phyloP scores from a whole-genome alignment of 2,329 filamentous ascomycete species.

The Colletotrichum noveboracense region DNA sequence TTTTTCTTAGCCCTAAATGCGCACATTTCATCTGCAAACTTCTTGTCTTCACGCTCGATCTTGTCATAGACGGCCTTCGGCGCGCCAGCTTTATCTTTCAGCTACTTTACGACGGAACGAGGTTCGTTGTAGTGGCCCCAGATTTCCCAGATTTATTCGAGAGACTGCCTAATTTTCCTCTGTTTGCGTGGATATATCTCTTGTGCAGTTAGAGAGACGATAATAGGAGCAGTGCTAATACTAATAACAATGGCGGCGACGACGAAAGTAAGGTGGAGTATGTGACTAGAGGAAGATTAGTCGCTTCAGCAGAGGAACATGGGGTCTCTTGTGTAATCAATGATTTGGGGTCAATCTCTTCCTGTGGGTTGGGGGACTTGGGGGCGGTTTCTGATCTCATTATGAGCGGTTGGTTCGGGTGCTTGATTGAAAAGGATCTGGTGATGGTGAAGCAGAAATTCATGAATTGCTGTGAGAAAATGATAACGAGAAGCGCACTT shows the following conservation, averaged over 20 bases:
- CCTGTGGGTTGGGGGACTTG: rapidly evolving
- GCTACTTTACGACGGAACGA: too few relatives aligned
- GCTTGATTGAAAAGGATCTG: not conserved
- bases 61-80: too few relatives aligned
- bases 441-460: not conserved
- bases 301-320: too few relatives aligned
- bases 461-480: not conserved
- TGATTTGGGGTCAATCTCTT: rapidly evolving
- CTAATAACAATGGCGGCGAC: rapidly evolving
- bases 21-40: too few relatives aligned
- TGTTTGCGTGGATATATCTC: rapidly evolving
- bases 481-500: rapidly evolving
- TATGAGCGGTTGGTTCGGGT: rapidly evolving
- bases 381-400: rapidly evolving
- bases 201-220: rapidly evolving
- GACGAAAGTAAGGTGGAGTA: not conserved
- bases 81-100: too few relatives aligned
- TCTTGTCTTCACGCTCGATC: too few relatives aligned
- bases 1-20: too few relatives aligned
- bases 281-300: rapidly evolving
- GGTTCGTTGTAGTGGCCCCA: too few relatives aligned
- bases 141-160: too few relatives aligned
- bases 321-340: rapidly evolving
- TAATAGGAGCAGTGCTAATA: rapidly evolving
- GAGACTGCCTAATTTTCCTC: rapidly evolving